phyloP scores from a whole-genome alignment of 2,329 filamentous ascomycete genomes.

The Epichloe aotearoae region DNA sequence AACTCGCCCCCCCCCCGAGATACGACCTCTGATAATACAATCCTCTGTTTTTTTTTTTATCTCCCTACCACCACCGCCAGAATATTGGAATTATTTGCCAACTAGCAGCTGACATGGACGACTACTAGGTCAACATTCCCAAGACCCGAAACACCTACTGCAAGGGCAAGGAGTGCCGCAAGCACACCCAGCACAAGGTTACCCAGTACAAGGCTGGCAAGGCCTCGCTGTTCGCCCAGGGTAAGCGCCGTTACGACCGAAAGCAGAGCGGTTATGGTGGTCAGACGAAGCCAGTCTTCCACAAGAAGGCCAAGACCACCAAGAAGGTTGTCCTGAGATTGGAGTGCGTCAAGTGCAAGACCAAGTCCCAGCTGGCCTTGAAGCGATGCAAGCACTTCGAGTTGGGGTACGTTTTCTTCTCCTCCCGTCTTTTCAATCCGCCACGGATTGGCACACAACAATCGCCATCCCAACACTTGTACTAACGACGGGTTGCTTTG shows the following conservation, averaged over 20 bases:
- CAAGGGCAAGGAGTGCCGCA: slow-evolving; percentile 90
- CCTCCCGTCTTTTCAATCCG: background rate
- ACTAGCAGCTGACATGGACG: slow-evolving; percentile 4
- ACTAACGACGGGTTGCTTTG: slow-evolving; percentile 3
- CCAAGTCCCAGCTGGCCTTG: slow-evolving; percentile 92
- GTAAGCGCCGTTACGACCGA: slow-evolving; percentile 98
- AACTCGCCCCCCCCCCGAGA: background rate
- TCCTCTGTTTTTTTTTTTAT: background rate
- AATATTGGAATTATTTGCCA: background rate
- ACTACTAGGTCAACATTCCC: slow-evolving; percentile 79
- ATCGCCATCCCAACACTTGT: background rate
- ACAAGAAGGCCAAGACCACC: slow-evolving; percentile 99
- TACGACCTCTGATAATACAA: background rate
- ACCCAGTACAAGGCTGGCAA: slow-evolving; percentile 97
- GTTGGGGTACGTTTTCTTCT: slow-evolving; percentile 61
- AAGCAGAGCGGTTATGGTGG: slow-evolving; percentile 99
- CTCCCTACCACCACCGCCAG: background rate
- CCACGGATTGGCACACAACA: too few species aligned
- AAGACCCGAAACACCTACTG: slow-evolving; percentile 97
- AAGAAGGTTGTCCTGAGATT: slow-evolving; percentile 99
- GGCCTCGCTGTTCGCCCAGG: slow-evolving; percentile 92
- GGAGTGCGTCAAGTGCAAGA: slow-evolving; percentile 96
- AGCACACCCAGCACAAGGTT: slow-evolving; percentile 86
- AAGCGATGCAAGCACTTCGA: slow-evolving; percentile 99
- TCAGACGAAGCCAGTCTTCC: slow-evolving; percentile 99